Evolutionary conservation across 768 basidiomycete species (phyloP), one percentile per base, ranked within the genome.

Genomic region (Chlorophyllum brunneum): DNA sequence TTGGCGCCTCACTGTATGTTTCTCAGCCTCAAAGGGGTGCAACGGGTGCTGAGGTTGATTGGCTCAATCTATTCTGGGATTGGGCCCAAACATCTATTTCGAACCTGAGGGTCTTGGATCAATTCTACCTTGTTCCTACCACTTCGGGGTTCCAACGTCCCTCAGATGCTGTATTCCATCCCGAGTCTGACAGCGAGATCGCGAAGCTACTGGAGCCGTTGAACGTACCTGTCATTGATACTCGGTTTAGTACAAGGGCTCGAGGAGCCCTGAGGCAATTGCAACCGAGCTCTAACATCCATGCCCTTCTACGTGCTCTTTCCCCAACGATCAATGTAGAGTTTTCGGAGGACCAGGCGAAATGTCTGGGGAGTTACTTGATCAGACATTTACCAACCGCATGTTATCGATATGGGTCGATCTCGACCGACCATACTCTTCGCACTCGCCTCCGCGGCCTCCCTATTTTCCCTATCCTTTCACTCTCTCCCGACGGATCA

Each of bases 61-160:
- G 73, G 72, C 49, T 77, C n/a, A 59, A 64, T 1, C 43, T 48
- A 1, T 79, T 78, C 54, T 80, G 78, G 79, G 36, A 46, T 2
- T 79, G 77, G 78, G 44, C 73, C 39, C 58, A 54, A 4, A 51
- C 33, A 0, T 74, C 66, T 62, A 15, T 43, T 0, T 51, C 41
- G 10, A 57, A 54, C 15, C 52, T 57, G 1, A 48, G 57, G 4
- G 18, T 29, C 23, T 44, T 24, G 5, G 11, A 37, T 38, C 5
- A 47, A 68, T 43, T 62, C 1, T 63, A 57, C 26, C 56, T 76
- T 9, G 59, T 77, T 5, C 76, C 75, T 1, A 67, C 70, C 0
- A 58, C 57, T 13, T 52, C 57, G 5, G 67, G 67, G 5, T 49
- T 74, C 1, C 61, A 62, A 26, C 57, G 59, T 1, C 58, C 61